phyloP scores from a whole-genome alignment of 768 basidiomycete genomes.

The Collybia nuda region DNA sequence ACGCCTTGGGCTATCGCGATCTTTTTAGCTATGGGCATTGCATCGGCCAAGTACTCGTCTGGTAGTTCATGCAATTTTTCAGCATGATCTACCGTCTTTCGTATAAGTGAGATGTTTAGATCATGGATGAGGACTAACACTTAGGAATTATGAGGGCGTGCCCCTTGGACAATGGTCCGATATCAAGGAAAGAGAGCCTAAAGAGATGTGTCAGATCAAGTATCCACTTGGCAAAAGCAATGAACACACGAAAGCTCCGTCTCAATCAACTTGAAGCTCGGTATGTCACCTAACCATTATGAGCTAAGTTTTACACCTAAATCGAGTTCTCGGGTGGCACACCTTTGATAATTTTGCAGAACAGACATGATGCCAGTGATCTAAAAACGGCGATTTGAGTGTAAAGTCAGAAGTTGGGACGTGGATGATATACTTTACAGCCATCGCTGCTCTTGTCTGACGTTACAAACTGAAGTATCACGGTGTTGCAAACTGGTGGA shows the following conservation, averaged over 20 bases:
- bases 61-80: conserved; percentile 86
- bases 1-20: conserved; percentile 74
- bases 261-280: conserved; percentile 82
- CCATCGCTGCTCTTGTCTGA: conserved; percentile 20
- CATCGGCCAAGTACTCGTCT: conserved; percentile 78
- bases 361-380: conserved; percentile 69
- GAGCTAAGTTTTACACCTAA: not conserved
- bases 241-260: conserved; percentile 64
- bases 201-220: not conserved
- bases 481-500: no score
- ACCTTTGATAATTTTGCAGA: conserved; percentile 97
- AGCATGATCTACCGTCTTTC: conserved; percentile 64
- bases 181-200: conserved; percentile 90
- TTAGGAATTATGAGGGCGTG: conserved; percentile 94
- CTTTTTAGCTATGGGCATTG: conserved; percentile 83
- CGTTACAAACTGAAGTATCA: no score
- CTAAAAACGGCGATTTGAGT: conserved; percentile 26
- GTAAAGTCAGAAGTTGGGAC: not conserved
- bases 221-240: no score
- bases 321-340: conserved; percentile 3
- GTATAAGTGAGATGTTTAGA: not conserved
- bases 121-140: conserved; percentile 44
- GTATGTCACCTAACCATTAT: conserved; percentile 78
- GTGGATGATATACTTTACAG: conserved; percentile 30
- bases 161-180: conserved; percentile 86